Evolutionary conservation across 106 monocot genomes (phyloP).

Genomic region (Acorus calamus): DNA sequence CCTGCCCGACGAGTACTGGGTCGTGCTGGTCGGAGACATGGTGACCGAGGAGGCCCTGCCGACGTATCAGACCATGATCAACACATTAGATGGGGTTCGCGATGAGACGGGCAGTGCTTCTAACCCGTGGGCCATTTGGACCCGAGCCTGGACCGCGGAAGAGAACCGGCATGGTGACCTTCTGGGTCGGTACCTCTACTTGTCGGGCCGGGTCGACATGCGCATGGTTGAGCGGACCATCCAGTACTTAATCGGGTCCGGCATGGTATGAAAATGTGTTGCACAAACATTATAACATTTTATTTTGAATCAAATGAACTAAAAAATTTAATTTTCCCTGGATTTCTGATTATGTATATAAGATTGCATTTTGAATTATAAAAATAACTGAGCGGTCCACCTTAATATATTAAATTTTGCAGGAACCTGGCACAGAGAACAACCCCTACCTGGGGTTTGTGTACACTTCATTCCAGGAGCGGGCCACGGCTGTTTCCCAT

Average conservation of each 20-base stretch:
- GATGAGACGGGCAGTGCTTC: slow-evolving; percentile 60
- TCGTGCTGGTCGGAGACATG: slow-evolving; percentile 56
- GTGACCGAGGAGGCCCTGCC: slow-evolving; percentile 62
- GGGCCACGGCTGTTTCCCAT: slow-evolving; percentile 72
- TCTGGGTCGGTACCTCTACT: slow-evolving; percentile 48
- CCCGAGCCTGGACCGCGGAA: slow-evolving; percentile 64
- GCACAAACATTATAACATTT: no score
- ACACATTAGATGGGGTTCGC: slow-evolving; percentile 52
- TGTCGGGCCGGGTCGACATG: slow-evolving; percentile 69
- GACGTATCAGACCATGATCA: slow-evolving; percentile 81
- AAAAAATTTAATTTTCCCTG: no score
- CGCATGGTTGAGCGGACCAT: slow-evolving; percentile 59
- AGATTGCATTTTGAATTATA: no score
- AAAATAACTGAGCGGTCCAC: no score
- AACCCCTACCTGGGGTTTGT: slow-evolving; percentile 60
- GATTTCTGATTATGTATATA: no score
- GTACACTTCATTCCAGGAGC: slow-evolving; percentile 80
- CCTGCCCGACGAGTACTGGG: slow-evolving; percentile 55
- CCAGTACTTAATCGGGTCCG: slow-evolving; percentile 38
- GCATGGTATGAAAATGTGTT: slow-evolving; percentile 30
- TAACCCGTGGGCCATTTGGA: slow-evolving; percentile 61
- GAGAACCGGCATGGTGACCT: slow-evolving; percentile 67
- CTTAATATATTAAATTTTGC: no score
- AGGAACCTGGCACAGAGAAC: slow-evolving; percentile 71
- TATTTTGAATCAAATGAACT: no score